Percentiles rank a stretch among this genome's conserved stretches.
Evolutionary conservation across 148 eudicot genomes (phyloP).

Genomic region (Silene conica): DNA sequence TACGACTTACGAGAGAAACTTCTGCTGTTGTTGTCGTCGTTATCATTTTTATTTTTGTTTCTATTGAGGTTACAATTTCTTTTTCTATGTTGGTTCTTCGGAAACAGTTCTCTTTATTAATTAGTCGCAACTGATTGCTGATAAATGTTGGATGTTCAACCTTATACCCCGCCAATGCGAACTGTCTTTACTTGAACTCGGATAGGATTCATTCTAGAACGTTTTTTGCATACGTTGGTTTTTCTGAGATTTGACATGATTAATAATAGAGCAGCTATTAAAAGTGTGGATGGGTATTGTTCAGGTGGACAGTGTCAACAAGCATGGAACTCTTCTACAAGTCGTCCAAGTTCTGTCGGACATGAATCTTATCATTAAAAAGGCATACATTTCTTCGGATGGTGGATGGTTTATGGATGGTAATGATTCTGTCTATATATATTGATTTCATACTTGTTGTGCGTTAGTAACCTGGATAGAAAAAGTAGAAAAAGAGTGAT

Average conservation of each 20-base stretch:
- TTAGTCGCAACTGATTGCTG: neutral
- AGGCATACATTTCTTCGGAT: slow-evolving; percentile 89
- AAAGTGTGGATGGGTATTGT: neutral
- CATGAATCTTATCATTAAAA: slow-evolving; percentile 66
- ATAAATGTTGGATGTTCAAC: neutral
- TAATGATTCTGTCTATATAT: slow-evolving; percentile 23
- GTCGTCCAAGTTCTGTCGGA: slow-evolving; percentile 91
- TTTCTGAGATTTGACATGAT: no score
- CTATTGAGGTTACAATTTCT: neutral
- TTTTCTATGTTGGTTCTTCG: neutral
- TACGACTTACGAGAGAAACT: neutral
- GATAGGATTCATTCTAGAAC: no score
- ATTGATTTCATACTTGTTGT: slow-evolving; percentile 13
- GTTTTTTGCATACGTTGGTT: no score
- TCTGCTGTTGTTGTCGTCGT: neutral
- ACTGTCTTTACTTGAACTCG: no score
- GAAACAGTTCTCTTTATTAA: neutral
- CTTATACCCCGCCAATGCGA: no score
- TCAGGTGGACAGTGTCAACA: slow-evolving; percentile 94
- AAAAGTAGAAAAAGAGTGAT: no score
- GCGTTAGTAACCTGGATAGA: neutral
- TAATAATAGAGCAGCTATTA: no score
- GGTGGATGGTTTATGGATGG: slow-evolving; percentile 99
- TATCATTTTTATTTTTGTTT: neutral
- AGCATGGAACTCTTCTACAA: slow-evolving; percentile 79